Evolutionary conservation across 345 rosid species (phyloP).

Genomic region (Linum tenue): DNA sequence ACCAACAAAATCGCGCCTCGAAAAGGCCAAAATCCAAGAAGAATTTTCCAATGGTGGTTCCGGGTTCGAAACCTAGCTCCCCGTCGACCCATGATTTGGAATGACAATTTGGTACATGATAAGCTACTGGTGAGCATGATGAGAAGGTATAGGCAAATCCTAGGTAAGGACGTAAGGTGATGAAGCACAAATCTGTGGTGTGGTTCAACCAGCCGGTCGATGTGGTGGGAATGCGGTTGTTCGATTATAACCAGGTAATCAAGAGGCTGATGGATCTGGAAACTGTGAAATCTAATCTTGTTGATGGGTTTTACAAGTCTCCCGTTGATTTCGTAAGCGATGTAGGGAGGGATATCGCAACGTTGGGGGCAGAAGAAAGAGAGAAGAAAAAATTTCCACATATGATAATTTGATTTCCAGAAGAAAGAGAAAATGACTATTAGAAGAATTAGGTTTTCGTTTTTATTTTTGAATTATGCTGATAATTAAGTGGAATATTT

Average conservation of each 20-base stretch:
- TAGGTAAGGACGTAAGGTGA: not conserved
- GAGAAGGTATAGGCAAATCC: not conserved
- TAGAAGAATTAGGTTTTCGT: no score
- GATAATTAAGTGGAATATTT: no score
- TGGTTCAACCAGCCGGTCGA: constrained; percentile 2
- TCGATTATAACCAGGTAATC: not conserved
- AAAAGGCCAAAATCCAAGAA: not conserved
- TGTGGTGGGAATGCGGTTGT: not conserved
- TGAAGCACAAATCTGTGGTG: not conserved
- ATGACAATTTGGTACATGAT: not conserved
- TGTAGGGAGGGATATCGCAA: not conserved
- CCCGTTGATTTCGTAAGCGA: not conserved
- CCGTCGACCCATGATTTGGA: not conserved
- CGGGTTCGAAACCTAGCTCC: not conserved
- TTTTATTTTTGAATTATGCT: no score
- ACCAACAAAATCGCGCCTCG: not conserved
- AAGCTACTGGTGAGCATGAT: not conserved
- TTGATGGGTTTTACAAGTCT: not conserved
- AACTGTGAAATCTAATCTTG: constrained; percentile 1
- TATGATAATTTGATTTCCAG: no score
- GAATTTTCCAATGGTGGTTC: not conserved
- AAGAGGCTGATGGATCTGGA: constrained; percentile 3
- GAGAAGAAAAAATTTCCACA: no score
- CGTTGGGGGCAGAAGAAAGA: no score
- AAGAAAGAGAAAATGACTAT: no score